Percentiles rank a stretch among this genome's conserved stretches.
Evolutionary conservation across 768 basidiomycete species (phyloP).

Genomic region (Stropharia rugosoannulata): DNA sequence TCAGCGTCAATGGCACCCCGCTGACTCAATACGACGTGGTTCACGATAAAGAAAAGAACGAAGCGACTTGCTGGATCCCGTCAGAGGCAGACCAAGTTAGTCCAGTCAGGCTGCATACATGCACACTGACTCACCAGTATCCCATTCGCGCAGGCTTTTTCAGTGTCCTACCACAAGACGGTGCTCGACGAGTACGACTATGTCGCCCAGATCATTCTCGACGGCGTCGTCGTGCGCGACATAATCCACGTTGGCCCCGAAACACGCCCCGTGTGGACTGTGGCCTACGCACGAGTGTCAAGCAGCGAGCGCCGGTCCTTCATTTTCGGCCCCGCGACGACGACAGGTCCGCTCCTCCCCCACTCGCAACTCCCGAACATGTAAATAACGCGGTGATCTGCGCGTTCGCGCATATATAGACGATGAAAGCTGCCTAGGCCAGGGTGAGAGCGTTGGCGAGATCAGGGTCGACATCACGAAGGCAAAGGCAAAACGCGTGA

Average conservation of each 20-base stretch:
- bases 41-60: neutral
- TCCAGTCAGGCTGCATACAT: neutral
- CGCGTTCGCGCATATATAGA: neutral
- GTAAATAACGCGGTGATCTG: neutral
- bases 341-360: constrained; percentile 1
- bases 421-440: constrained; percentile 7
- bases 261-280: neutral
- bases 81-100: constrained; percentile 8
- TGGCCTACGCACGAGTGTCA: neutral
- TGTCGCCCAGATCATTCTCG: neutral
- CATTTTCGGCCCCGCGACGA: constrained; percentile 2
- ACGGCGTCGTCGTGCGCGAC: neutral
- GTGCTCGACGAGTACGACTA: neutral
- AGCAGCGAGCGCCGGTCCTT: constrained; percentile 2
- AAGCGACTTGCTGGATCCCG: constrained; percentile 8
- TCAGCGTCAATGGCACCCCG: neutral
- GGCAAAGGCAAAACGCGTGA: neutral
- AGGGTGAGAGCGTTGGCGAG: constrained; percentile 1
- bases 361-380: neutral
- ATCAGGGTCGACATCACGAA: constrained; percentile 3
- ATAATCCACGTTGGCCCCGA: neutral
- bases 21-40: neutral
- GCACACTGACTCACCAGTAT: neutral
- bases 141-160: neutral
- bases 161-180: neutral